Conservation (phyloP, 2,329 filamentous ascomycete genomes). For the Zasmidium cellare region DNA sequence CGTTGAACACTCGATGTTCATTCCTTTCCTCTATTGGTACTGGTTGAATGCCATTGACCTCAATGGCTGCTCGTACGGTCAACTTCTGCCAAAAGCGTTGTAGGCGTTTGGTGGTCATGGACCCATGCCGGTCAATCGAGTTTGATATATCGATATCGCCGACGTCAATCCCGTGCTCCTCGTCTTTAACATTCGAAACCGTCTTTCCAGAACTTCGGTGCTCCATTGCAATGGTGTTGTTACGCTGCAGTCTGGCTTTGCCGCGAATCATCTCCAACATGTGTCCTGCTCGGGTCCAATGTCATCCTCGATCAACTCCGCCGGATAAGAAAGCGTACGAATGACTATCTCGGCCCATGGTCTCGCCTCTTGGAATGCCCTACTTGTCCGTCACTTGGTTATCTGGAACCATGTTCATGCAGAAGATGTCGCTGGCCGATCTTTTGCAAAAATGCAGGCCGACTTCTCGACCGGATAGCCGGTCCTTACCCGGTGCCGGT, state of each 20-base stretch:
- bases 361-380: not conserved
- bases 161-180: not conserved
- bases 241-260: no score
- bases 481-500: not conserved
- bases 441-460: not conserved
- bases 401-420: not conserved
- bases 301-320: no score
- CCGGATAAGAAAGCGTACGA: no score
- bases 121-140: not conserved
- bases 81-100: not conserved
- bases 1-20: conserved; percentile 54
- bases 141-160: not conserved
- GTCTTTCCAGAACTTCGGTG: no score
- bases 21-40: conserved; percentile 57
- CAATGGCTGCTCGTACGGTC: conserved; percentile 4
- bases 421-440: not conserved
- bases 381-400: not conserved
- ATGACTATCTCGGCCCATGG: not conserved
- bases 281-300: no score
- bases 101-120: not conserved
- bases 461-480: not conserved
- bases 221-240: no score
- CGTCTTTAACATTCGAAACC: not conserved
- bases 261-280: no score
- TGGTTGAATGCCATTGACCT: conserved; percentile 51